Evolutionary conservation across 2,329 filamentous ascomycete genomes (phyloP), one percentile per base, ranked within the genome.

Genomic region (Neoascochyta sp.): DNA sequence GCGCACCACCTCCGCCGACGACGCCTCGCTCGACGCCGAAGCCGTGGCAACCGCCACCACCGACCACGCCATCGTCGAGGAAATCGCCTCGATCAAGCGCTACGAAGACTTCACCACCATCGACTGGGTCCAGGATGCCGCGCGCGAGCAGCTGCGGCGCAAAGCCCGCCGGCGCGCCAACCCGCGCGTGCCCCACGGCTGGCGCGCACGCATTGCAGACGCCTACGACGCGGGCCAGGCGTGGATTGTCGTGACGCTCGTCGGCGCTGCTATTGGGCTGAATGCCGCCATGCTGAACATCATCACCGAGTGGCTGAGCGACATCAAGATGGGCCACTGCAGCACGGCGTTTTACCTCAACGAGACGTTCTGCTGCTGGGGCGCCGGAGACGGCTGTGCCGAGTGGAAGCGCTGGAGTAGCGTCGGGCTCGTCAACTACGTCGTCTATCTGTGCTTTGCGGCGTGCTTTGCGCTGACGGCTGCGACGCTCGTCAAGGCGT

Each of bases 101-200:
- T 98, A 98, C 67, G 92, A 95, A 69, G 92, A 98, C 66, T 98
- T 98, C 61, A 95, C 89, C 5, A 98, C 92, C 1, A 92, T 92
- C 75, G 92, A 98, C 65, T 98, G 92, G 92, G 90, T 98, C 1
- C 90, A 98, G 63, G 92, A 98, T 75, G 89, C 90, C 8, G 83
- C 88, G 18, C 83, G 89, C 43, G 92, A 95, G 62, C 86, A 94
- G 60, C 71, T 86, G 25, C 79, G 89, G 32, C 80, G 90, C 40
- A 86, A 86, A 52, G 76, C 83, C 26, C 76, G 83, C 47, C 77
- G 85, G 52, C 81, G 80, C 60, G 80, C 82, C 51, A 29, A 15
- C 3, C 32, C 24, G 0, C 34, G 37, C 1, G 38, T 48, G 7
- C 79, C 85, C 39, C 84, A 85, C 63, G 80, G 86, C 41, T 96